Percentiles rank a stretch among this genome's conserved stretches.
These are phyloP conservation scores for Zizania latifolia DNA, from an alignment of 176 grass and related monocot species.

Conservation along the genomic window DNA sequence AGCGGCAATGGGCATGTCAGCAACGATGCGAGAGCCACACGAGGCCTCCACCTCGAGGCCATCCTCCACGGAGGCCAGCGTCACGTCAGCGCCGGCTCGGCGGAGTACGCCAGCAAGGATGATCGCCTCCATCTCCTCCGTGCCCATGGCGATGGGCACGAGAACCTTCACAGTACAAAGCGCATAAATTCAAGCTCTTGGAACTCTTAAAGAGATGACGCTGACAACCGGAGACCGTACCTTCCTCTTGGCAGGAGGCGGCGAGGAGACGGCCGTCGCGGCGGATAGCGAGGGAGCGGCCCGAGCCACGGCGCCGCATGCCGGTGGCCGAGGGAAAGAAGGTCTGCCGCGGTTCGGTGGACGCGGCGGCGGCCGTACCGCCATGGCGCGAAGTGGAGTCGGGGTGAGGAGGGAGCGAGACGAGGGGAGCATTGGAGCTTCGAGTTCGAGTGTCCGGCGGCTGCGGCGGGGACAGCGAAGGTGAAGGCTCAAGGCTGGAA, in stretches of 20 bases:
- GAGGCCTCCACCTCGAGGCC: constrained; percentile 62
- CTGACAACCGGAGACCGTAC: constrained; percentile 3
- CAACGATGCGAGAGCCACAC: constrained; percentile 59
- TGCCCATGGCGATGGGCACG: constrained; percentile 82
- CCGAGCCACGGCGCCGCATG: not conserved
- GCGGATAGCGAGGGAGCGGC: not conserved
- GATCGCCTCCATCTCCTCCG: constrained; percentile 90
- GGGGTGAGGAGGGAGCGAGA: not conserved
- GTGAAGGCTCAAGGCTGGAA: not conserved
- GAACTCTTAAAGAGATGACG: not conserved
- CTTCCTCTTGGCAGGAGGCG: constrained; percentile 43
- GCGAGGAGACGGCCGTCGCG: not conserved
- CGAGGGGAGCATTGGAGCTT: constrained; percentile 18
- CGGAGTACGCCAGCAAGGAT: constrained; percentile 69
- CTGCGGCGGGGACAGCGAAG: not conserved
- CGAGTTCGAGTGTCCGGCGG: not conserved
- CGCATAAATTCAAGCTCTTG: not conserved
- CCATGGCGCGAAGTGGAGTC: constrained; percentile 1
- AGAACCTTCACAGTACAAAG: constrained; percentile 45
- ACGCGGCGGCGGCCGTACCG: not conserved
- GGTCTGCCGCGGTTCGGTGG: not conserved
- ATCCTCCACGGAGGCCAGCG: constrained; percentile 61
- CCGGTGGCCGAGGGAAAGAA: not conserved
- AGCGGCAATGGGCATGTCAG: constrained; percentile 56
- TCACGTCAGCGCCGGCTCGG: constrained; percentile 62